phyloP scores from a whole-genome alignment of 306 rosid genomes.

The Quercus gilva region DNA sequence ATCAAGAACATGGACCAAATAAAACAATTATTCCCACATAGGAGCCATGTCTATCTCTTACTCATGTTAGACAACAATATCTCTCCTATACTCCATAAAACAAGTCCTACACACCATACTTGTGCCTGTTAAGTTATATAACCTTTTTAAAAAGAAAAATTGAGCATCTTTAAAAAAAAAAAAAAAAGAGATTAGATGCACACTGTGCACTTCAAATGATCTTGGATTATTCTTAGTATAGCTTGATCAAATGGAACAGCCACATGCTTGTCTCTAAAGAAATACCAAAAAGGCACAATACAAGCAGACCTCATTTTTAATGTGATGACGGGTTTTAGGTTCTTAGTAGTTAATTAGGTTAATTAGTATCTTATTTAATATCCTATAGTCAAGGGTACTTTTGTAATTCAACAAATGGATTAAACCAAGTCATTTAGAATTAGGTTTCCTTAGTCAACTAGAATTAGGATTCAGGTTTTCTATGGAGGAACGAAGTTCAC shows the following conservation, averaged over 20 bases:
- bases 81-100: neutral
- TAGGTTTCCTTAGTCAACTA: too few species aligned
- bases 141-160: neutral
- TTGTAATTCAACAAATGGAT: too few species aligned
- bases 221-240: neutral
- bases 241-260: neutral
- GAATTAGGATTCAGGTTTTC: too few species aligned
- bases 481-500: too few species aligned
- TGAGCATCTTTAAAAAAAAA: too few species aligned
- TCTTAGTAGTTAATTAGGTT: too few species aligned
- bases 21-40: neutral
- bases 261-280: neutral
- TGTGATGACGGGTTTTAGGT: neutral
- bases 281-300: neutral
- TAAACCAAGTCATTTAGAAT: too few species aligned
- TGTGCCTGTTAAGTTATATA: neutral
- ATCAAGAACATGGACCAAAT: neutral
- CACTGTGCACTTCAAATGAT: neutral
- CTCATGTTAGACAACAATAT: neutral
- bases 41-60: neutral
- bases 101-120: neutral
- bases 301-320: neutral
- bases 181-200: neutral
- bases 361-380: too few species aligned
- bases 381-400: too few species aligned